Percentiles rank a stretch among this genome's conserved stretches.
These are phyloP conservation scores for Phytophthora kernoviae DNA, from an alignment of 352 stramenopile genomes.

Conservation along the genomic window DNA sequence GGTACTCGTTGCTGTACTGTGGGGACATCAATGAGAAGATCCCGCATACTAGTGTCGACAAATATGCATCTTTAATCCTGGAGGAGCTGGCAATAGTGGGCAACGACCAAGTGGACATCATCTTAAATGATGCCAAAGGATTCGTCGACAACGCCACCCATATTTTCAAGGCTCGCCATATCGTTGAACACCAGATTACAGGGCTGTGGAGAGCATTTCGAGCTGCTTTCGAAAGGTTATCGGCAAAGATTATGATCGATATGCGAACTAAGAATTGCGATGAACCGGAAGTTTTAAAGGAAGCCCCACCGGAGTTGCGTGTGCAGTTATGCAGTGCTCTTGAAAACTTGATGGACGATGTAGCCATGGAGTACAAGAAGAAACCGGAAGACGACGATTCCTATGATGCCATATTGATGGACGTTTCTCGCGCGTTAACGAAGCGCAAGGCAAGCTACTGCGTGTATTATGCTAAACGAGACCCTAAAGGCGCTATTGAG, in stretches of 20 bases:
- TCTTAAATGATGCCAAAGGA: conserved; percentile 26
- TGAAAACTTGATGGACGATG: conserved; percentile 30
- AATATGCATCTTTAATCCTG: conserved; percentile 54
- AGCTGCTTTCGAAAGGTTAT: conserved; percentile 32
- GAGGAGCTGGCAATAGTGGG: conserved; percentile 36
- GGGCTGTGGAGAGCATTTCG: conserved; percentile 39
- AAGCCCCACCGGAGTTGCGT: conserved; percentile 1
- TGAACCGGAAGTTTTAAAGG: background rate
- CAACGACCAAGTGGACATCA: background rate
- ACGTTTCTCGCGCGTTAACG: conserved; percentile 34
- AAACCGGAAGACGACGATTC: background rate
- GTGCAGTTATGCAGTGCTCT: conserved; percentile 29
- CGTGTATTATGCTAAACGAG: conserved; percentile 34
- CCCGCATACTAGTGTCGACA: conserved; percentile 40
- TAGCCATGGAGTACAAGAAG: conserved; percentile 25
- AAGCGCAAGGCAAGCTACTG: conserved; percentile 43
- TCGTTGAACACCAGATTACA: conserved; percentile 26
- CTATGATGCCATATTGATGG: conserved; percentile 14
- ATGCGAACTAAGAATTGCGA: conserved; percentile 18
- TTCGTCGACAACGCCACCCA: conserved; percentile 48
- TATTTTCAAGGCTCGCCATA: conserved; percentile 40
- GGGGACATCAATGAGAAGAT: conserved; percentile 29
- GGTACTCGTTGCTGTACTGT: conserved; percentile 63
- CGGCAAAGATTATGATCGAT: conserved; percentile 26
- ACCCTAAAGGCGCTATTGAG: conserved; percentile 19